These are phyloP conservation scores for Coprinellus micaceus DNA, from an alignment of 768 basidiomycete species.

Conservation along the genomic window DNA sequence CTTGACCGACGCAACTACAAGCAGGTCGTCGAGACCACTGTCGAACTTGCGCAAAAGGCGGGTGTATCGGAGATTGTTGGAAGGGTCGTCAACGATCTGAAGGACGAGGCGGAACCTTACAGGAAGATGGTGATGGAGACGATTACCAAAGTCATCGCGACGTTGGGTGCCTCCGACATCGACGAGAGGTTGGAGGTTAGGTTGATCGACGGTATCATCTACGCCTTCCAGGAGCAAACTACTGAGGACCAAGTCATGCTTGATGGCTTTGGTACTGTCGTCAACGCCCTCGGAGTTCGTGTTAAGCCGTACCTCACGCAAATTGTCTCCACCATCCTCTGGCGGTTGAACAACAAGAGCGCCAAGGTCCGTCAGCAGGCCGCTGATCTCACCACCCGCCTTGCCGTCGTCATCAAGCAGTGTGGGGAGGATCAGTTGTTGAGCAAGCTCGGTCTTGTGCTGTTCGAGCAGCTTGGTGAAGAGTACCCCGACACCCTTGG, in stretches of 20 bases:
- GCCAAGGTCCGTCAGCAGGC: slow-evolving; percentile 99
- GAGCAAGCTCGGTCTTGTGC: slow-evolving; percentile 92
- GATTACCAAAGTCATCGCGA: slow-evolving; percentile 92
- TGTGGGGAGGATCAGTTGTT: slow-evolving; percentile 95
- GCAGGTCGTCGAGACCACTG: slow-evolving; percentile 97
- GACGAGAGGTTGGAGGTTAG: slow-evolving; percentile 93
- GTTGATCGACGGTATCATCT: slow-evolving; percentile 97
- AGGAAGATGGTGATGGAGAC: slow-evolving; percentile 99
- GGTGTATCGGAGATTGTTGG: slow-evolving; percentile 97
- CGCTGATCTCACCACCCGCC: slow-evolving; percentile 93
- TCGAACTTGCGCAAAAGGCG: slow-evolving; percentile 95
- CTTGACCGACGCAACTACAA: slow-evolving; percentile 93
- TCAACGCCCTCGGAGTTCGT: slow-evolving; percentile 92
- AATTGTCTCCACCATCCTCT: slow-evolving; percentile 97
- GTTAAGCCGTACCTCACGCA: slow-evolving; percentile 99
- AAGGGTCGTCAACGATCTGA: slow-evolving; percentile 82
- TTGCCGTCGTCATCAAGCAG: slow-evolving; percentile 97
- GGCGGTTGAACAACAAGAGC: slow-evolving; percentile 99
- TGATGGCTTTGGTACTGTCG: slow-evolving; percentile 96
- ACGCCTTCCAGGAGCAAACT: slow-evolving; percentile 99
- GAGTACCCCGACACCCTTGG: slow-evolving; percentile 99
- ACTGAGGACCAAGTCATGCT: slow-evolving; percentile 99
- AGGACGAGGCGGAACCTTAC: slow-evolving; percentile 87
- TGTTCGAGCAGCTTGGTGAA: slow-evolving; percentile 98
- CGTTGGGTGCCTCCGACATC: slow-evolving; percentile 94